Conservation (phyloP, 345 rosid genomes). For the Noccaea caerulescens region DNA sequence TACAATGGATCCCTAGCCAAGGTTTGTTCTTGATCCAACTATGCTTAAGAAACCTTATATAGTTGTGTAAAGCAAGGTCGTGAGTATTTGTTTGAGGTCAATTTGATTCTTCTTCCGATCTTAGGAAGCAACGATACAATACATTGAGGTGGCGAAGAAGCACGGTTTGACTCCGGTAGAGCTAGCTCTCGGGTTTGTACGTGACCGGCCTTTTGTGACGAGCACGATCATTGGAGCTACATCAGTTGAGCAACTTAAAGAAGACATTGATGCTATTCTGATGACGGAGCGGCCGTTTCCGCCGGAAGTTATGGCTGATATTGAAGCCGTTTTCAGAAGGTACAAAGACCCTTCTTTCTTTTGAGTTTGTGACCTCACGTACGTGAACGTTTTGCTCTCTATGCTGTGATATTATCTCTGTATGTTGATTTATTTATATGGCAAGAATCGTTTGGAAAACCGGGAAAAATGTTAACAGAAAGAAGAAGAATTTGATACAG, state of each 20-base stretch:
- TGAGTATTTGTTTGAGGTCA: background rate
- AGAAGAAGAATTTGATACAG: no score
- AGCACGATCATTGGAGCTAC: constrained; percentile 87
- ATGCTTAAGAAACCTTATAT: constrained; percentile 7
- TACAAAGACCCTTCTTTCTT: constrained; percentile 49
- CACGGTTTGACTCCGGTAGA: constrained; percentile 75
- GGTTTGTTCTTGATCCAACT: constrained; percentile 50
- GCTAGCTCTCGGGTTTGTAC: constrained; percentile 73
- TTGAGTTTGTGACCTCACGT: constrained; percentile 19
- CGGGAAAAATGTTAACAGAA: no score
- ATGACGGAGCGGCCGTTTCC: constrained; percentile 67
- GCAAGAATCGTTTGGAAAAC: no score
- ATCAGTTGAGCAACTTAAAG: constrained; percentile 73
- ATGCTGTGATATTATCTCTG: background rate
- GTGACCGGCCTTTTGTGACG: constrained; percentile 82
- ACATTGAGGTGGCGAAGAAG: constrained; percentile 69
- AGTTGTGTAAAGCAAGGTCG: background rate
- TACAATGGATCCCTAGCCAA: constrained; percentile 65
- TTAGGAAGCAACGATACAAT: constrained; percentile 77
- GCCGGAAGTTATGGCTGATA: constrained; percentile 61
- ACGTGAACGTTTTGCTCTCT: background rate
- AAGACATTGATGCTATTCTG: constrained; percentile 77
- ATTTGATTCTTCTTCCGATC: background rate
- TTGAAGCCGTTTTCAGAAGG: constrained; percentile 68
- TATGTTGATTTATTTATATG: background rate